phyloP scores from a whole-genome alignment of 2,329 filamentous ascomycete species.

The Diaporthe ampelina region DNA sequence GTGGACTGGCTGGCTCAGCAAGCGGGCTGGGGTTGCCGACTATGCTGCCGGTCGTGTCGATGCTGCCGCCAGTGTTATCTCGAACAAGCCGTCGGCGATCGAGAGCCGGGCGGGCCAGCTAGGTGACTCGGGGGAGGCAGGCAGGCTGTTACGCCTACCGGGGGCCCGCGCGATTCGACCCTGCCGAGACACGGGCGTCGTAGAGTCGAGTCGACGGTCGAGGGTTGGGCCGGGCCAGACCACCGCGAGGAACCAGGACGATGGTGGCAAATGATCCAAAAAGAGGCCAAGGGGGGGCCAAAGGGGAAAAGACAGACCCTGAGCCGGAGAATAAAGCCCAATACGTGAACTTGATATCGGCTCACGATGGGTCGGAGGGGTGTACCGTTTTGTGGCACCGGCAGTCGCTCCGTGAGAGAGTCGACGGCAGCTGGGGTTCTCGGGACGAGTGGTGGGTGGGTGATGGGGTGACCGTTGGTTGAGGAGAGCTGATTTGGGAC shows the following conservation, averaged over 20 bases:
- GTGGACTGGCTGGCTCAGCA: background rate
- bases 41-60: background rate
- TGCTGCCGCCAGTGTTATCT: background rate
- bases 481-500: slow-evolving; percentile 14
- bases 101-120: slow-evolving; percentile 13
- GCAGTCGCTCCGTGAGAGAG: slow-evolving; percentile 37
- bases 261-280: slow-evolving; percentile 31
- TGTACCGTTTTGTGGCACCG: slow-evolving; percentile 41
- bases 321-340: slow-evolving; percentile 24
- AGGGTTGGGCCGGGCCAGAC: slow-evolving; percentile 26
- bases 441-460: slow-evolving; percentile 25
- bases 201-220: background rate
- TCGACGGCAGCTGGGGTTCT: slow-evolving; percentile 29
- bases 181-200: background rate
- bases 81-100: background rate
- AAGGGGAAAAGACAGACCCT: slow-evolving; percentile 16
- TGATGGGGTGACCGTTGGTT: slow-evolving; percentile 20
- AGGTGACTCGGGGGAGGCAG: slow-evolving; percentile 1
- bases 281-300: background rate
- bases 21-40: background rate
- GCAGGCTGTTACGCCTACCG: slow-evolving; percentile 15
- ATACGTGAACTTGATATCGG: slow-evolving; percentile 21
- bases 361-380: slow-evolving; percentile 35
- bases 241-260: slow-evolving; percentile 30
- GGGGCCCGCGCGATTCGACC: slow-evolving; percentile 16